Evolutionary conservation across 306 rosid species (phyloP).

Genomic region (Hippophae tibetana): DNA sequence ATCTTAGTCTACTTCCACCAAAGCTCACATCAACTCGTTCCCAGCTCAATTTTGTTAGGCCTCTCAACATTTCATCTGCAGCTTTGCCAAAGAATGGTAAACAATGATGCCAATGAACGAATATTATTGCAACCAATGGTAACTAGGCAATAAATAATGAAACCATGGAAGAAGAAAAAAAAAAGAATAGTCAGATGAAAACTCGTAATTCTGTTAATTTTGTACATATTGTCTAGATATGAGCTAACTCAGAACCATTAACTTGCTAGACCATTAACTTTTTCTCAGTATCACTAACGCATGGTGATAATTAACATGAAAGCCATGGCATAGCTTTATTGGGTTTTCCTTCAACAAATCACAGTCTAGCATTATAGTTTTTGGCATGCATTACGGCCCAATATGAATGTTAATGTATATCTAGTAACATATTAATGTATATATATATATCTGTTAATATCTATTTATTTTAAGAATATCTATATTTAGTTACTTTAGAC

Average conservation of each 20-base stretch:
- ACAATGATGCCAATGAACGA: background rate
- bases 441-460: no score
- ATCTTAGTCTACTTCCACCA: conserved; percentile 47
- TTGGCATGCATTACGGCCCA: background rate
- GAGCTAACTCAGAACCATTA: background rate
- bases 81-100: conserved; percentile 6
- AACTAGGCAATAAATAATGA: background rate
- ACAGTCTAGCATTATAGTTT: no score
- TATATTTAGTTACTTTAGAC: no score
- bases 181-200: conserved; percentile 5
- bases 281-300: background rate
- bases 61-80: conserved; percentile 72
- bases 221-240: background rate
- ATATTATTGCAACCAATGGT: background rate
- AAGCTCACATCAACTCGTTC: conserved; percentile 79
- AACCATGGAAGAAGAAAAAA: no score
- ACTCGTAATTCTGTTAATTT: background rate
- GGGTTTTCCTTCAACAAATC: background rate
- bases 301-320: background rate
- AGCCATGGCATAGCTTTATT: background rate
- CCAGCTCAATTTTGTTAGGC: conserved; percentile 69
- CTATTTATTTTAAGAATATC: no score
- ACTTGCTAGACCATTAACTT: background rate
- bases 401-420: no score
- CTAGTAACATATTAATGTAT: no score